phyloP scores from a whole-genome alignment of 169 alveolate species.

The Plasmodium ovale region DNA sequence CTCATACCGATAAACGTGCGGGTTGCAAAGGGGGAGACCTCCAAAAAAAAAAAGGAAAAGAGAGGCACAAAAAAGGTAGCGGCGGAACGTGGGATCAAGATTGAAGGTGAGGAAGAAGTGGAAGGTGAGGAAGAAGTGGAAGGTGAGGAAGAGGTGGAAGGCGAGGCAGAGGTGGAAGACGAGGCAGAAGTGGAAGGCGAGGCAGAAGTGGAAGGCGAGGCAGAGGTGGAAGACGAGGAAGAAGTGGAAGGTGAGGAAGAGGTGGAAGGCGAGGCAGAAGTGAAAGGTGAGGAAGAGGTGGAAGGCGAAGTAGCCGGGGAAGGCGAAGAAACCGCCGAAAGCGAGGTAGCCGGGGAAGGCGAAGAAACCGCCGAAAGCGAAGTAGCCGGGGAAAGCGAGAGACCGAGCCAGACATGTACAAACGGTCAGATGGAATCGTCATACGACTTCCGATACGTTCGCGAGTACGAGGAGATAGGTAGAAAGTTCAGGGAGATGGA shows the following conservation, averaged over 20 bases:
- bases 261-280: no score
- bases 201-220: neutral
- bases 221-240: neutral
- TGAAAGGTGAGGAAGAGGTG: no score
- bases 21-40: neutral
- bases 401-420: no score
- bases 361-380: no score
- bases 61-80: neutral
- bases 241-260: no score
- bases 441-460: slow-evolving; percentile 6
- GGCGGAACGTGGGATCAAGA: neutral
- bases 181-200: neutral
- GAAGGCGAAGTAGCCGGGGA: no score
- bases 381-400: no score
- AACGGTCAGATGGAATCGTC: neutral
- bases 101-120: neutral
- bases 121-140: slow-evolving; percentile 16
- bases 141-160: neutral
- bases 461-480: slow-evolving; percentile 71
- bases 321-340: no score
- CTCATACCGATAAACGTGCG: slow-evolving; percentile 41
- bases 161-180: neutral
- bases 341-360: no score
- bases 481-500: slow-evolving; percentile 39
- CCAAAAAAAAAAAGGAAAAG: slow-evolving; percentile 8